These are phyloP conservation scores for Termitomyces sp. DNA, from an alignment of 768 basidiomycete species.

Conservation along the genomic window DNA sequence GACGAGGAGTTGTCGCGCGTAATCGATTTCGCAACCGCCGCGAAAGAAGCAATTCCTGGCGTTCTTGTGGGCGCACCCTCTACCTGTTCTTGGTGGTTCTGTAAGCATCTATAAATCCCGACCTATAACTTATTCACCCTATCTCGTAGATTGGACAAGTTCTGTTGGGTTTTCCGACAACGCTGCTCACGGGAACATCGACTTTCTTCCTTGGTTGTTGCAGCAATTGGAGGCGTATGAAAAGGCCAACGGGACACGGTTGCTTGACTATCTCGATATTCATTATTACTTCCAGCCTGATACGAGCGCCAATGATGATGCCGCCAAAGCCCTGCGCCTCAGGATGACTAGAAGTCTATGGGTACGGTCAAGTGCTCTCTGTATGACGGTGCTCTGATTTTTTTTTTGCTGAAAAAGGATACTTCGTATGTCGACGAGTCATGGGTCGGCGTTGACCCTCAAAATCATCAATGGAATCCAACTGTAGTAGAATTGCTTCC, in stretches of 20 bases:
- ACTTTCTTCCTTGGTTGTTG: constrained; percentile 59
- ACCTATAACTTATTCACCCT: too few relatives aligned
- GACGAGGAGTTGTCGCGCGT: constrained; percentile 52
- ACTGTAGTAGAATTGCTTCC: constrained; percentile 45
- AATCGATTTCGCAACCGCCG: constrained; percentile 36
- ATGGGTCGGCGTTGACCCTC: constrained; percentile 42
- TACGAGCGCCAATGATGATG: constrained; percentile 50
- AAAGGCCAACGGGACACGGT: constrained; percentile 33
- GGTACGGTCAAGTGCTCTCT: constrained; percentile 27
- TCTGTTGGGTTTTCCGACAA: constrained; percentile 46
- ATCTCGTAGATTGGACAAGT: constrained; percentile 58
- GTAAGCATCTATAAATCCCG: too few relatives aligned
- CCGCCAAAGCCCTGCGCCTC: constrained; percentile 49
- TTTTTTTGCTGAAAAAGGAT: constrained; percentile 30
- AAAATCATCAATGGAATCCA: constrained; percentile 49
- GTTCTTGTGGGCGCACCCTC: constrained; percentile 49
- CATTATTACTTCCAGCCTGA: constrained; percentile 56
- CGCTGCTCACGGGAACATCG: constrained; percentile 48
- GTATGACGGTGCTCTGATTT: neutral
- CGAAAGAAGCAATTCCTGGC: constrained; percentile 43
- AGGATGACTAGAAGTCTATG: constrained; percentile 51
- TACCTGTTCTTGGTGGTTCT: constrained; percentile 46
- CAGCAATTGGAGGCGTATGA: constrained; percentile 43
- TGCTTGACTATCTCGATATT: constrained; percentile 56
- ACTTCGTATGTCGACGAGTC: constrained; percentile 53